These are phyloP conservation scores for Penicillium chermesinum DNA, from an alignment of 495 filamentous ascomycete genomes.

Conservation along the genomic window DNA sequence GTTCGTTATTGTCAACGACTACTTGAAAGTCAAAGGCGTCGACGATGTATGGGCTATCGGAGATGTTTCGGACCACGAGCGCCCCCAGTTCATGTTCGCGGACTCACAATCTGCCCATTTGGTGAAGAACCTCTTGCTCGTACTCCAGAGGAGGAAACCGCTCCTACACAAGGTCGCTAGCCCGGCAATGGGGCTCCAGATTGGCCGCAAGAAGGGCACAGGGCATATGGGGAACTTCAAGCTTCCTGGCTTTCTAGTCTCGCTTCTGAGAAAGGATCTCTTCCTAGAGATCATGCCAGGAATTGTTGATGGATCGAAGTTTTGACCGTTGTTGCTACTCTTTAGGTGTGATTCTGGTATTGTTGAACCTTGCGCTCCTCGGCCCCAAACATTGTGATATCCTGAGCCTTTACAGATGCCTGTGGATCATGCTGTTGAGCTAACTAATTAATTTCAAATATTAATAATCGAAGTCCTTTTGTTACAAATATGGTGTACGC, in stretches of 20 bases:
- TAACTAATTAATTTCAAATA: too few species aligned
- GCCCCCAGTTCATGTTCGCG: neutral
- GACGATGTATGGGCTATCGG: neutral
- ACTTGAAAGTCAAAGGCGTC: neutral
- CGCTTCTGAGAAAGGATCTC: neutral
- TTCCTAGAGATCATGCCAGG: neutral
- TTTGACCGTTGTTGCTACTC: neutral
- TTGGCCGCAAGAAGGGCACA: neutral
- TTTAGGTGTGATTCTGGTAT: neutral
- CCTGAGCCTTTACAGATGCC: too few species aligned
- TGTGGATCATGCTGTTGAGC: too few species aligned
- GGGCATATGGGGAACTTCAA: neutral
- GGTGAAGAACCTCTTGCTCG: neutral
- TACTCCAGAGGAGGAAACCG: neutral
- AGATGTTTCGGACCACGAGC: neutral
- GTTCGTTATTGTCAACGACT: slow-evolving; percentile 7
- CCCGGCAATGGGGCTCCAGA: neutral
- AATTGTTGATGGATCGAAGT: neutral
- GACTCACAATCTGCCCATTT: neutral
- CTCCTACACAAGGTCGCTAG: neutral
- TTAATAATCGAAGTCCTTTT: too few species aligned
- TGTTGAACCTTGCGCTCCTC: neutral
- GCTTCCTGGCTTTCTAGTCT: neutral
- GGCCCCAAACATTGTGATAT: neutral
- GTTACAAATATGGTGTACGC: too few species aligned